A percentile compares a stretch with the other conserved stretches of the same genome.
These are phyloP conservation scores for Fusarium sp. DNA, from an alignment of 2,329 filamentous ascomycete genomes.

Conservation along the genomic window DNA sequence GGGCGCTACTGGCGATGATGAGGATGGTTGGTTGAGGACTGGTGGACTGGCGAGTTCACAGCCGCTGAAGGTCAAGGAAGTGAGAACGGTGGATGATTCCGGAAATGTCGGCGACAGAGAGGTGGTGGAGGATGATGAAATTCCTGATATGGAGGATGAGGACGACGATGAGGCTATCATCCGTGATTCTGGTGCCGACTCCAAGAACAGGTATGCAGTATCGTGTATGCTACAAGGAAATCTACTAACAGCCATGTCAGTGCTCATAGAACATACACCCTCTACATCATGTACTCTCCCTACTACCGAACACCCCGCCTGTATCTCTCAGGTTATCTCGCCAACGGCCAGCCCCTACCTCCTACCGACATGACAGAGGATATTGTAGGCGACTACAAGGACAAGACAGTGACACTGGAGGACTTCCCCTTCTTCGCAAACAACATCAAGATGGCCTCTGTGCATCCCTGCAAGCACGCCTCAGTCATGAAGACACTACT, in stretches of 20 bases:
- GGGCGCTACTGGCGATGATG: constrained; percentile 66
- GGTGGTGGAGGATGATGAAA: constrained; percentile 81
- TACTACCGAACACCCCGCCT: constrained; percentile 97
- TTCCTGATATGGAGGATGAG: constrained; percentile 98
- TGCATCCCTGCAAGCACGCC: constrained; percentile 97
- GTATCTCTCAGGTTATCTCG: constrained; percentile 91
- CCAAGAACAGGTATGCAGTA: constrained; percentile 60
- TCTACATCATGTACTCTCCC: constrained; percentile 98
- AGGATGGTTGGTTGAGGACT: constrained; percentile 93
- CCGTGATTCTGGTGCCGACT: constrained; percentile 71
- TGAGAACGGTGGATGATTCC: constrained; percentile 88
- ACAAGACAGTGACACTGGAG: constrained; percentile 98
- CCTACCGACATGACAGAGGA: constrained; percentile 95
- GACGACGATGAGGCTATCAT: constrained; percentile 98
- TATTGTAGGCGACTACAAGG: constrained; percentile 95
- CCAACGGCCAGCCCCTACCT: constrained; percentile 82
- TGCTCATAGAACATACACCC: constrained; percentile 90
- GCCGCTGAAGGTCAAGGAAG: constrained; percentile 82
- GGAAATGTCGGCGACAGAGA: constrained; percentile 85
- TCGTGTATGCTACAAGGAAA: neutral
- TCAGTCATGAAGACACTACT: constrained; percentile 98
- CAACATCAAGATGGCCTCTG: constrained; percentile 93
- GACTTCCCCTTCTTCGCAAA: constrained; percentile 96
- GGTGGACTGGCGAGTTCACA: constrained; percentile 82
- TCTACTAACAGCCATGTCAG: constrained; percentile 60